Percentiles rank a stretch among this genome's conserved stretches.
These are phyloP conservation scores for Shiraia bambusicola DNA, from an alignment of 2,329 filamentous ascomycete genomes.

Conservation along the genomic window DNA sequence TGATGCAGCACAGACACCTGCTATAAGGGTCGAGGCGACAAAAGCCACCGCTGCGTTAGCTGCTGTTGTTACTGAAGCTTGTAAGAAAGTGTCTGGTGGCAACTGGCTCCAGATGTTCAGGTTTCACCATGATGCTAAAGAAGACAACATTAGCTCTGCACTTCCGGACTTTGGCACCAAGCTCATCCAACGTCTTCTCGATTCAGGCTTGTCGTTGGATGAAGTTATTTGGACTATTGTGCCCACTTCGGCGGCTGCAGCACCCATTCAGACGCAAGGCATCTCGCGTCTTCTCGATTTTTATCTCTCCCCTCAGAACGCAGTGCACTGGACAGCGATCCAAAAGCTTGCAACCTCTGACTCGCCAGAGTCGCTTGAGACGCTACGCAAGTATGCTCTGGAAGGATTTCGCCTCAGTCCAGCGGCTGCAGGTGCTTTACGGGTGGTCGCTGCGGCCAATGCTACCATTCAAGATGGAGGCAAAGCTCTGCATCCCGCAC, in stretches of 20 bases:
- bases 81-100: conserved; percentile 3
- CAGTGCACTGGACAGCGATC: conserved; percentile 11
- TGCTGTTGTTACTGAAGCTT: conserved; percentile 2
- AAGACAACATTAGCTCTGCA: background rate
- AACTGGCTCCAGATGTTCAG: conserved; percentile 1
- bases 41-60: conserved; percentile 6
- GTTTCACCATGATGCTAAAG: conserved; percentile 1
- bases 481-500: conserved; percentile 2
- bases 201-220: conserved; percentile 9
- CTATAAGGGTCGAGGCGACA: conserved; percentile 6
- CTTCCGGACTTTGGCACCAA: conserved; percentile 4
- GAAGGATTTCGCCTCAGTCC: conserved; percentile 12
- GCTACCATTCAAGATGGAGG: conserved; percentile 4
- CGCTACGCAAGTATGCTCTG: conserved; percentile 9
- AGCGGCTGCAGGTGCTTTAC: conserved; percentile 4
- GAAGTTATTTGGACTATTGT: conserved; percentile 6
- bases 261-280: no score
- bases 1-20: conserved; percentile 25
- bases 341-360: conserved; percentile 4
- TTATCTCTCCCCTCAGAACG: conserved; percentile 9
- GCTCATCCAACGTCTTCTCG: conserved; percentile 8
- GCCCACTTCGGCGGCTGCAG: background rate
- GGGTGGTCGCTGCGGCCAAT: conserved; percentile 1
- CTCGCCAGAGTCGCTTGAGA: conserved; percentile 2
- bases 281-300: conserved; percentile 12